Evolutionary conservation across 164 flowering plant species (phyloP), one percentile per base, ranked within the genome.

Genomic region (Magnolia changhungtana): DNA sequence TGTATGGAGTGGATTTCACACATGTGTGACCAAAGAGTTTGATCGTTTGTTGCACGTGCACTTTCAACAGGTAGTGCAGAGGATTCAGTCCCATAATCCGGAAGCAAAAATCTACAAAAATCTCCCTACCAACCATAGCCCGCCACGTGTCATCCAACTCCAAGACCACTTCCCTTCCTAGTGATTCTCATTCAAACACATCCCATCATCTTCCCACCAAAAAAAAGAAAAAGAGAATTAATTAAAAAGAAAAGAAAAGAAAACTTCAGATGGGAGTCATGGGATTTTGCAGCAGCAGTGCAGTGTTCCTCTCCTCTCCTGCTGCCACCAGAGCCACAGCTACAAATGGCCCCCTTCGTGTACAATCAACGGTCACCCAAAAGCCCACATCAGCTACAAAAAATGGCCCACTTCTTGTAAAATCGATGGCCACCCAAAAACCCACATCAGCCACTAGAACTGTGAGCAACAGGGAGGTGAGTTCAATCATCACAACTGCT

Each of bases 361-460:
- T 87, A 55, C 81, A 71, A 73, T 86, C 90, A 79, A 91, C 91
- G 94, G 95, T 94, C 63, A 74, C 92, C 80, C 90, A 89, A 81
- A 92, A 83, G 80, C 86, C 91, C 3, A 52, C 58, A 29, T 80
- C 90, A 7, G 71, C 88, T 58, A 73, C 89, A 73, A 85, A 75
- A 80, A 82, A 29, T 21, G 68, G 68, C 45, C 7, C 88, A 1
- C 74, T 82, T 14, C 74, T 78, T 7, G 49, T 88, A 51, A 81
- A 71, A 74, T 86, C 90, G 78, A 91, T 92, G 94, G 95, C 95
- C 65, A 73, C 92, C 82, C 90, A 89, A 80, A 93, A 82, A 79
- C 85, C 91, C 4, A 50, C 61, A 31, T 80, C 90, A 5, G 73
- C 88, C 52, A 74, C 89, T 74, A 85, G 10, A 55, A 55, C 91